These are phyloP conservation scores for Xylaria arbuscula DNA, from an alignment of 2,329 filamentous ascomycete genomes.

Conservation along the genomic window DNA sequence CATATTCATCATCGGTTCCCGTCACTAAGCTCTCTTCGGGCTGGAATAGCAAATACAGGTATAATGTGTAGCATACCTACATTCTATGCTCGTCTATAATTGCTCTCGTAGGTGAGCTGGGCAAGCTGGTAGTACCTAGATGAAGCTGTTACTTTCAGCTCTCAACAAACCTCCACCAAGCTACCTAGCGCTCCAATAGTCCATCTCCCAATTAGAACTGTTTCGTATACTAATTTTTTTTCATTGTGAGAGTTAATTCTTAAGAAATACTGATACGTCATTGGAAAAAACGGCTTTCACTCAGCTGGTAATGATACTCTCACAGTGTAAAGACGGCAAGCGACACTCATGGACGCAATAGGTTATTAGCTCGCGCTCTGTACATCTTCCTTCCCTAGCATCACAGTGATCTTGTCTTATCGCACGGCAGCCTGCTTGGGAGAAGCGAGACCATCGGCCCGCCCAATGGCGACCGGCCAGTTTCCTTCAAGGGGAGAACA, in stretches of 20 bases:
- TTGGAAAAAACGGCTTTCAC: not conserved
- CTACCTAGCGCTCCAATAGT: not conserved
- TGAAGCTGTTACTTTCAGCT: conserved; percentile 2
- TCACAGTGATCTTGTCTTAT: conserved; percentile 37
- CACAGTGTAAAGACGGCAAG: not conserved
- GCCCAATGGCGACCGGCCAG: conserved; percentile 16
- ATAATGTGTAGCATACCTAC: not conserved
- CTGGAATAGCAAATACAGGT: not conserved
- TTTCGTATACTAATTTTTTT: not conserved
- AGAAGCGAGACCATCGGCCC: conserved; percentile 34
- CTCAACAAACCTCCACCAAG: conserved; percentile 1
- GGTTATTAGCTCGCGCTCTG: conserved; percentile 9
- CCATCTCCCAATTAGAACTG: not conserved
- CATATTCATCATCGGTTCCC: conserved; percentile 1
- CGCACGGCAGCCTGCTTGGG: conserved; percentile 32
- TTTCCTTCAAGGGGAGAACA: not conserved
- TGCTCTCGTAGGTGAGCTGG: not conserved
- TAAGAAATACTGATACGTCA: conserved; percentile 9
- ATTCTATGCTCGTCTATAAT: not conserved
- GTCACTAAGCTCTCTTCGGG: not conserved
- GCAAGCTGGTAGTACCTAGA: no score
- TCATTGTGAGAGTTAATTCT: not conserved
- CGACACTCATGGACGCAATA: not conserved
- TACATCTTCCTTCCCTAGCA: conserved; percentile 15
- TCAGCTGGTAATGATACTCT: conserved; percentile 15